Conservation (phyloP, 2,329 filamentous ascomycete species). For the Fusarium heterosporum region DNA sequence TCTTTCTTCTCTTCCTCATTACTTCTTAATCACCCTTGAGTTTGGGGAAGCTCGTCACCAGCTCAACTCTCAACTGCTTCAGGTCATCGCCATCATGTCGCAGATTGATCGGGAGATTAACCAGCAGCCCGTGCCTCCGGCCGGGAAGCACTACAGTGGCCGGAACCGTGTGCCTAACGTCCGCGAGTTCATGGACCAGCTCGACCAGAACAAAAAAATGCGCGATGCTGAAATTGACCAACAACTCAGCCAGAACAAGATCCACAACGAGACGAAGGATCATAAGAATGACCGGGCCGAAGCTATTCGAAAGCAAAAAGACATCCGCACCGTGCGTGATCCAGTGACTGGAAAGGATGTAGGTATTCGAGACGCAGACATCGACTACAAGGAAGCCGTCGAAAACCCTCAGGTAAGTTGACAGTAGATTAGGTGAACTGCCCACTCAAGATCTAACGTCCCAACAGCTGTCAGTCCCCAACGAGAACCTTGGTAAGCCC, state of each 20-base stretch:
- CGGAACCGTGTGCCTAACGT: constrained; percentile 88
- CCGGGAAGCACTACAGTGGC: constrained; percentile 81
- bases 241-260: constrained; percentile 56
- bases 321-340: constrained; percentile 82
- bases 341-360: constrained; percentile 89
- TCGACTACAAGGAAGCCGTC: constrained; percentile 74
- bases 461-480: constrained; percentile 78
- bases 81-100: constrained; percentile 47
- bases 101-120: constrained; percentile 55
- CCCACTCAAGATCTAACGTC: not conserved
- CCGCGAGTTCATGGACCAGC: constrained; percentile 80
- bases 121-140: constrained; percentile 58
- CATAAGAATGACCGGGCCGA: constrained; percentile 55
- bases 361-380: constrained; percentile 83
- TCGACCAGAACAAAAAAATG: constrained; percentile 82
- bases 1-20: not conserved
- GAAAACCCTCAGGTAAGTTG: constrained; percentile 74
- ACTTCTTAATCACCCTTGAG: constrained; percentile 4
- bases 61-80: constrained; percentile 9
- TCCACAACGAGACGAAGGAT: constrained; percentile 54
- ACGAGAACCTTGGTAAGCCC: constrained; percentile 84
- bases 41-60: constrained; percentile 24
- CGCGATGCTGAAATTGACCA: constrained; percentile 79
- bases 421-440: accelerated
- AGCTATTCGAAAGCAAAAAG: constrained; percentile 52